Evolutionary conservation across 2,329 filamentous ascomycete species (phyloP).

Genomic region (Pseudogymnoascus sp.): DNA sequence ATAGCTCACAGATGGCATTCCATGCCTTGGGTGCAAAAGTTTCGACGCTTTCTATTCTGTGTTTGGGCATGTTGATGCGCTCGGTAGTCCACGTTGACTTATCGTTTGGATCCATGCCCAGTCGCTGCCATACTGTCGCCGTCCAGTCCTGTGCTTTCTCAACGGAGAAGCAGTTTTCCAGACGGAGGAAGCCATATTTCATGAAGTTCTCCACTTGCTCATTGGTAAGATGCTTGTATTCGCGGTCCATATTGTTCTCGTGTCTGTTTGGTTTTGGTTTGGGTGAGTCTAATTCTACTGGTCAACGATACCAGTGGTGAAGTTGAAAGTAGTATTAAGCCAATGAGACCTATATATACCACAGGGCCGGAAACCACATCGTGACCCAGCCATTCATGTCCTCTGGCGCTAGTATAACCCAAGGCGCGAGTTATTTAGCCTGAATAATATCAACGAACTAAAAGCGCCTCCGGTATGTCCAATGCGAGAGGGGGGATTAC

Average conservation of each 20-base stretch:
- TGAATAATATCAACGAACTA: background rate
- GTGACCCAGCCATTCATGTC: background rate
- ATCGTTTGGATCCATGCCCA: slow-evolving; percentile 57
- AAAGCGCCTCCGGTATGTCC: background rate
- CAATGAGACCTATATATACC: background rate
- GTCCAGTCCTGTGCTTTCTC: slow-evolving; percentile 41
- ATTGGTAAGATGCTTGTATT: slow-evolving; percentile 30
- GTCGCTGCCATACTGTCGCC: slow-evolving; percentile 50
- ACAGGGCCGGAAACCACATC: background rate
- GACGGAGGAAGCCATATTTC: slow-evolving; percentile 46
- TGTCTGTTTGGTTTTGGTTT: background rate
- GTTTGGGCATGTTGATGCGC: slow-evolving; percentile 56
- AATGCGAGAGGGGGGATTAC: background rate
- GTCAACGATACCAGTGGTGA: background rate
- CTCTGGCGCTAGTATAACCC: background rate
- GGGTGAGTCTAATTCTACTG: background rate
- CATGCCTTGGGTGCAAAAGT: slow-evolving; percentile 58
- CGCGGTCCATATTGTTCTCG: background rate
- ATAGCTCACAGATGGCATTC: slow-evolving; percentile 57
- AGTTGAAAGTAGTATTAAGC: background rate
- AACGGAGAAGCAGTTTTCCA: slow-evolving; percentile 43
- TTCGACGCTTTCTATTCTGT: slow-evolving; percentile 44
- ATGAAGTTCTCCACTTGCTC: slow-evolving; percentile 46
- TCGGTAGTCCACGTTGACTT: slow-evolving; percentile 56
- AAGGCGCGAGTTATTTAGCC: background rate